Conservation (phyloP, 2,329 filamentous ascomycete species). For the Curvularia eragrostidis region DNA sequence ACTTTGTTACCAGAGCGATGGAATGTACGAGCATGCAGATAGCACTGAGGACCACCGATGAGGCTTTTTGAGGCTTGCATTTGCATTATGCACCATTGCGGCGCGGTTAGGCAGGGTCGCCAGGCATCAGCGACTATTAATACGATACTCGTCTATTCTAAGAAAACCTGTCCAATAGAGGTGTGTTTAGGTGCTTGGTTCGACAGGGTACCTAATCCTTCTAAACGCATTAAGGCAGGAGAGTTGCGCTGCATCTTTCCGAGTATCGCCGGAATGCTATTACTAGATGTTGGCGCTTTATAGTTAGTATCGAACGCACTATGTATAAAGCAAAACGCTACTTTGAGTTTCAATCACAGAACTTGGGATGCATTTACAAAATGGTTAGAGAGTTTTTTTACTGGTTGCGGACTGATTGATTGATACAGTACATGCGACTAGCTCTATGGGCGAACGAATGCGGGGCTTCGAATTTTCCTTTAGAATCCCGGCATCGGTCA, state of each 20-base stretch:
- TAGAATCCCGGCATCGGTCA: neutral
- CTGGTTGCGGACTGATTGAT: neutral
- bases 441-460: neutral
- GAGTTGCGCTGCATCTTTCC: neutral
- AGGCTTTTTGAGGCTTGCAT: conserved; percentile 10
- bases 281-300: neutral
- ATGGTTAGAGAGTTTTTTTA: neutral
- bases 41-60: neutral
- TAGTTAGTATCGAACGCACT: neutral
- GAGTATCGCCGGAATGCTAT: neutral
- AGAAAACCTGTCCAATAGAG: neutral
- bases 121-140: conserved; percentile 3
- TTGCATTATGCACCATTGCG: conserved; percentile 12
- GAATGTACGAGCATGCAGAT: conserved; percentile 16
- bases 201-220: neutral
- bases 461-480: neutral
- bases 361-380: neutral
- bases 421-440: too few relatives aligned
- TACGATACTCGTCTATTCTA: neutral
- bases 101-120: conserved; percentile 3
- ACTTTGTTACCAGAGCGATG: neutral
- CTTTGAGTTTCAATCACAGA: neutral
- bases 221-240: neutral
- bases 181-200: neutral
- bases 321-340: neutral